Conservation (phyloP, 129 eudicot genomes). For the Smallanthus sonchifolius region DNA sequence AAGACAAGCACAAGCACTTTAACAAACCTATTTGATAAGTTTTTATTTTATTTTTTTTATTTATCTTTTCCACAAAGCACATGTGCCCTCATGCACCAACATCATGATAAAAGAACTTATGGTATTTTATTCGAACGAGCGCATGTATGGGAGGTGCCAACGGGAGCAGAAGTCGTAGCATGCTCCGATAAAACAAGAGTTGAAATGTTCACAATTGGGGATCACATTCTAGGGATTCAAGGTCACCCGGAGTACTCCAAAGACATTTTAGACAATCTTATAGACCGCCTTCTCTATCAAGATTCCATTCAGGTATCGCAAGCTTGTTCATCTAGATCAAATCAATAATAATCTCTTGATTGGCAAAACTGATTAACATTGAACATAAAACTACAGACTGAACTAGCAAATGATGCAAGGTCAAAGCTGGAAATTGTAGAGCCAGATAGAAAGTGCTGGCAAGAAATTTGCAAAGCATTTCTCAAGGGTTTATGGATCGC, state of each 20-base stretch:
- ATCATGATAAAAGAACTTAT: not conserved
- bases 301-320: conserved; percentile 40
- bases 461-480: conserved; percentile 56
- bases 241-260: conserved; percentile 90
- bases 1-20: not conserved
- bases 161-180: conserved; percentile 59
- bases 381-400: conserved; percentile 31
- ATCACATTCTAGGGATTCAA: conserved; percentile 67
- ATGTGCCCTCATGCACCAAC: not conserved
- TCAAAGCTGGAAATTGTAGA: conserved; percentile 37
- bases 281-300: conserved; percentile 58
- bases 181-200: conserved; percentile 68
- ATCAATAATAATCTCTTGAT: not conserved
- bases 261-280: conserved; percentile 60
- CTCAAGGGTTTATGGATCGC: conserved; percentile 41
- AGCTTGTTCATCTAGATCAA: not conserved
- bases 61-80: not conserved
- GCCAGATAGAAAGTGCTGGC: conserved; percentile 61
- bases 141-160: conserved; percentile 59
- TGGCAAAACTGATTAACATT: not conserved
- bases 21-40: not conserved
- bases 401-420: conserved; percentile 49
- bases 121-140: not conserved
- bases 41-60: not conserved
- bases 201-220: conserved; percentile 65